Conservation (phyloP, 176 grass and related monocot genomes). For the Guadua angustifolia region DNA sequence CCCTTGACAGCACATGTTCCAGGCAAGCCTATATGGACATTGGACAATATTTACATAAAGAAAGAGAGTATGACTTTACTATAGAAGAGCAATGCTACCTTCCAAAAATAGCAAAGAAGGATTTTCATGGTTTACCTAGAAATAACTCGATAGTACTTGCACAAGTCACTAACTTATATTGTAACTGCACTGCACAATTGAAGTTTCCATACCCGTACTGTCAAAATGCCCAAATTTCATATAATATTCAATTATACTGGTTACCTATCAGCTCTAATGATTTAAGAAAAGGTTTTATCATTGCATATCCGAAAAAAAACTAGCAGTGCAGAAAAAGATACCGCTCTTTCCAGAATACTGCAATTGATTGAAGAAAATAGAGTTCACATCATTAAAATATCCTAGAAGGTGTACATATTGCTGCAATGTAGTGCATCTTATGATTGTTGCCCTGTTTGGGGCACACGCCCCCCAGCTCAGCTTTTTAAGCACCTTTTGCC, state of each 20-base stretch:
- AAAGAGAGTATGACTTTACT: background rate
- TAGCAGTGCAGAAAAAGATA: background rate
- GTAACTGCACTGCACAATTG: background rate
- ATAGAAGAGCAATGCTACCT: background rate
- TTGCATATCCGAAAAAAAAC: background rate
- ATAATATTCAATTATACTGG: background rate
- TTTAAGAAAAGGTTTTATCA: background rate
- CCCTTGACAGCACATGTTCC: background rate
- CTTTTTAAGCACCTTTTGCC: no score
- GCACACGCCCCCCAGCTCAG: no score
- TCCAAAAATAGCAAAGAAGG: background rate
- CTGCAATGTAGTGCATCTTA: background rate
- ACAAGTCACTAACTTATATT: background rate
- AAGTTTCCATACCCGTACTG: background rate
- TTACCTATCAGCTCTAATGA: background rate
- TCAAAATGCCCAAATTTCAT: background rate
- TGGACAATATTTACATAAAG: background rate
- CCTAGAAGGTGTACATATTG: background rate
- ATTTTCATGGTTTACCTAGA: background rate
- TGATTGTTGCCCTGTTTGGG: no score
- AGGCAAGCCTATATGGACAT: background rate
- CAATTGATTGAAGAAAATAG: background rate
- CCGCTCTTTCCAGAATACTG: background rate
- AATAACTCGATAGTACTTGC: background rate
- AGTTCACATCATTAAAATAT: background rate